Conservation (phyloP, 148 eudicot genomes). For the Rhododendron simsii region DNA sequence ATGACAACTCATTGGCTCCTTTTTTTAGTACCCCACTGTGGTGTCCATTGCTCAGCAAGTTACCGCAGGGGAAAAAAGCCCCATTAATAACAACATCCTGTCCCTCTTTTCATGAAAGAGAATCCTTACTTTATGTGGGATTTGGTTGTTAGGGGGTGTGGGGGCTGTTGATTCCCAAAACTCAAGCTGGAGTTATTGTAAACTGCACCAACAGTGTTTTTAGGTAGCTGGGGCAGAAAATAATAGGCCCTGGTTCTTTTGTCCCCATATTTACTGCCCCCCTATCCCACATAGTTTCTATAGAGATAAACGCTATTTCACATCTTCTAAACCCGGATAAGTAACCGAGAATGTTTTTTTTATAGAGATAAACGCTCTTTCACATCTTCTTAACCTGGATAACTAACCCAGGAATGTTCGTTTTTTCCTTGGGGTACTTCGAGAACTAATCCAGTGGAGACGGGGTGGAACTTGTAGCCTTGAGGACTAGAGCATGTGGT, state of each 20-base stretch:
- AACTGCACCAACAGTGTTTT: not conserved
- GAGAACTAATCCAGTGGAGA: not conserved
- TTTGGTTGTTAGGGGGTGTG: not conserved
- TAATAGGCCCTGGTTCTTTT: not conserved
- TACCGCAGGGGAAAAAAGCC: constrained; percentile 6
- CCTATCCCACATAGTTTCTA: not conserved
- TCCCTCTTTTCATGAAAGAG: constrained; percentile 1
- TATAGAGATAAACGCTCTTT: not conserved
- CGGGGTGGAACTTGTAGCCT: not conserved
- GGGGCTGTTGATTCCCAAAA: not conserved
- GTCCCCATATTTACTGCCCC: not conserved
- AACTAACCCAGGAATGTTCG: not conserved
- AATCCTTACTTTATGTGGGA: not conserved
- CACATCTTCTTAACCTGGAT: not conserved
- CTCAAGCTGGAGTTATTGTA: constrained; percentile 2
- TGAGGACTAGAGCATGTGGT: not conserved
- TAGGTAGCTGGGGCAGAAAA: not conserved
- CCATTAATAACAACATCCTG: constrained; percentile 12
- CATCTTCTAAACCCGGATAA: not conserved
- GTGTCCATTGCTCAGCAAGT: constrained; percentile 13
- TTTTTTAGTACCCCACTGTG: constrained; percentile 31
- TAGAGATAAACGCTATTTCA: not conserved
- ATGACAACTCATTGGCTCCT: constrained; percentile 29
- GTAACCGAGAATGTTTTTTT: not conserved
- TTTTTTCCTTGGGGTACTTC: not conserved